phyloP scores from a whole-genome alignment of 2,329 filamentous ascomycete genomes.

The Geosmithia morbida region DNA sequence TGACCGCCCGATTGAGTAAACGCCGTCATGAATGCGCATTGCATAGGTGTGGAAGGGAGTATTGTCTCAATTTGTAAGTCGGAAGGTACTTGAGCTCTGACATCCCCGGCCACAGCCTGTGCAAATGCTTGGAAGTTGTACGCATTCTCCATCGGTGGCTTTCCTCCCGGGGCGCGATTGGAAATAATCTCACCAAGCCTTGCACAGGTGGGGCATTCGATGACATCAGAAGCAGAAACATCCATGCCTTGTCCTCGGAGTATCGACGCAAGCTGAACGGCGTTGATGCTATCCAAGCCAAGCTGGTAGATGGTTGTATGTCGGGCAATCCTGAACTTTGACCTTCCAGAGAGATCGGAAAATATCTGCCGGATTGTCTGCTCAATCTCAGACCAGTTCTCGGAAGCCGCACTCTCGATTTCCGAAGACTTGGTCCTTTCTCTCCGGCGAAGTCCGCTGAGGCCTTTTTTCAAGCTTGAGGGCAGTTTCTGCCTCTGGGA shows the following conservation, averaged over 20 bases:
- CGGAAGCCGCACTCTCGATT: conserved; percentile 4
- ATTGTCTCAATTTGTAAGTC: conserved; percentile 35
- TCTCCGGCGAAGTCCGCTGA: conserved; percentile 9
- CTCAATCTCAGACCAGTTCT: conserved; percentile 36
- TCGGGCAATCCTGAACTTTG: conserved; percentile 33
- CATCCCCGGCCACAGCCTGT: conserved; percentile 11
- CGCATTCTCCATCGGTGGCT: neutral
- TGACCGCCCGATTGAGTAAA: conserved; percentile 52
- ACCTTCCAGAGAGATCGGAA: conserved; percentile 39
- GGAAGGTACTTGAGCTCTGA: conserved; percentile 9
- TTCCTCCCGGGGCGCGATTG: neutral
- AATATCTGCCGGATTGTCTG: conserved; percentile 38
- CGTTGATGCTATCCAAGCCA: conserved; percentile 85
- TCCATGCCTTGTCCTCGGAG: conserved; percentile 44
- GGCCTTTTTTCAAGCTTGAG: conserved; percentile 2
- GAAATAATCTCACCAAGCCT: conserved; percentile 14
- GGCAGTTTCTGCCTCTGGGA: conserved; percentile 9
- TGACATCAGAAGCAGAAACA: conserved; percentile 57
- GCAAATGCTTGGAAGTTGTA: conserved; percentile 28
- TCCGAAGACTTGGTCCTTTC: conserved; percentile 6
- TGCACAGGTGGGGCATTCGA: conserved; percentile 42
- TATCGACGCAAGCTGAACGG: conserved; percentile 58
- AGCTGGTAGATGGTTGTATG: conserved; percentile 69
- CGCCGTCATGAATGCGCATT: conserved; percentile 66
- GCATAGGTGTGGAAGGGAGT: conserved; percentile 66